phyloP scores from a whole-genome alignment of 2,329 filamentous ascomycete genomes.

The Pseudogymnoascus sp. region DNA sequence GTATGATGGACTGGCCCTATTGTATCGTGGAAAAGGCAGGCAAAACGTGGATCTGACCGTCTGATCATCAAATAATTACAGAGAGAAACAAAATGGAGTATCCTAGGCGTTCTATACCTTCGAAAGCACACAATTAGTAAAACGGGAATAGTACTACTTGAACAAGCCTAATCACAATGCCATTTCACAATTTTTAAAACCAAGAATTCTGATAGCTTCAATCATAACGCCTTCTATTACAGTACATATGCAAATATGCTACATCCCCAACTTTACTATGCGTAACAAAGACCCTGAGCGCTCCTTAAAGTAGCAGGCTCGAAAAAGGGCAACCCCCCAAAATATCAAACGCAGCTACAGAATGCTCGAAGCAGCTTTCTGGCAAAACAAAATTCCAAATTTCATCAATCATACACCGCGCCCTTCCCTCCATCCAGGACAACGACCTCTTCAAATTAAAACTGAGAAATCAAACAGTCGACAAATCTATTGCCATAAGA shows the following conservation, averaged over 20 bases:
- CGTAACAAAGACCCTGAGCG: conserved; percentile 2
- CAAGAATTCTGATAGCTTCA: neutral
- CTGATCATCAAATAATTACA: neutral
- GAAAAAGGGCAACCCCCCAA: neutral
- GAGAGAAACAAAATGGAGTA: neutral
- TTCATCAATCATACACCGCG: conserved; percentile 5
- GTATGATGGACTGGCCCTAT: neutral
- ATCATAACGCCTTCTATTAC: conserved; percentile 5
- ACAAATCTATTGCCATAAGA: conserved; percentile 7
- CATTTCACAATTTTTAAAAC: neutral
- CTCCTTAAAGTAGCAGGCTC: neutral
- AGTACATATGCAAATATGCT: conserved; percentile 7
- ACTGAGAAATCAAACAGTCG: conserved; percentile 1
- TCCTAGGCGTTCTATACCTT: neutral
- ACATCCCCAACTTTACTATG: conserved; percentile 5
- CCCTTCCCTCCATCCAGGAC: neutral
- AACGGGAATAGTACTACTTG: neutral
- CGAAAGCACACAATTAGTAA: neutral
- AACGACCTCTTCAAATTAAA: conserved; percentile 5
- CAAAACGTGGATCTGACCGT: neutral
- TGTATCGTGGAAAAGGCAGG: neutral
- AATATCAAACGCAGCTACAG: neutral
- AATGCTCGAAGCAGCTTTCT: conserved; percentile 6
- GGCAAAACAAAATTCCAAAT: neutral
- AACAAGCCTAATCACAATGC: neutral